These are phyloP conservation scores for Aspergillus flavus DNA, from an alignment of 2,329 filamentous ascomycete species.

Conservation along the genomic window DNA sequence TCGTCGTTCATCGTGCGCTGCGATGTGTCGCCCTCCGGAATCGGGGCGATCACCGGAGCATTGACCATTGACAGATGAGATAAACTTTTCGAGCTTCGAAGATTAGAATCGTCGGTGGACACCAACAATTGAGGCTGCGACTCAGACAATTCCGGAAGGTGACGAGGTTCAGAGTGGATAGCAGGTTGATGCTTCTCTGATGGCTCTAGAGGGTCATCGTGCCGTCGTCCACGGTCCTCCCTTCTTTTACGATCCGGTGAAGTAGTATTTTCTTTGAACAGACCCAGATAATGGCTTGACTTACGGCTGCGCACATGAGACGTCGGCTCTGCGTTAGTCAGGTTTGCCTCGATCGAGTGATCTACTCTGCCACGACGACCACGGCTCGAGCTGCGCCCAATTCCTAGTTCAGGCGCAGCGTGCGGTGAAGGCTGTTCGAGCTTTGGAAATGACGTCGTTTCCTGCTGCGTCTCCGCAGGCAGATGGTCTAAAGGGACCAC, in stretches of 20 bases:
- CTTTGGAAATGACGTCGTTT: constrained; percentile 26
- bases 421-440: constrained; percentile 26
- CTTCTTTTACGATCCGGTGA: constrained; percentile 55
- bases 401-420: constrained; percentile 25
- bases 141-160: constrained; percentile 18
- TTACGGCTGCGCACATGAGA: constrained; percentile 64
- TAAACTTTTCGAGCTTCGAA: constrained; percentile 29
- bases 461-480: constrained; percentile 20
- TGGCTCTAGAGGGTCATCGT: constrained; percentile 29
- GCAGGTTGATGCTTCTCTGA: constrained; percentile 15
- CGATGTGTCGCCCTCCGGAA: constrained; percentile 9
- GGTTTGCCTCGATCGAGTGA: constrained; percentile 65
- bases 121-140: constrained; percentile 8
- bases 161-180: constrained; percentile 15
- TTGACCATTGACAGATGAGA: constrained; percentile 32
- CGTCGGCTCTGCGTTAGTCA: constrained; percentile 59
- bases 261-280: constrained; percentile 65
- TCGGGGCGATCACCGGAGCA: constrained; percentile 25
- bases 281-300: constrained; percentile 65
- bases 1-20: constrained; percentile 24
- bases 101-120: constrained; percentile 18
- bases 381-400: constrained; percentile 44
- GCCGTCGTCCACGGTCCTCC: constrained; percentile 47
- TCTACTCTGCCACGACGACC: constrained; percentile 55
- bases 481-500: constrained; percentile 26